Evolutionary conservation across 306 rosid species (phyloP), one percentile per base, ranked within the genome.

Genomic region (Quercus glauca): DNA sequence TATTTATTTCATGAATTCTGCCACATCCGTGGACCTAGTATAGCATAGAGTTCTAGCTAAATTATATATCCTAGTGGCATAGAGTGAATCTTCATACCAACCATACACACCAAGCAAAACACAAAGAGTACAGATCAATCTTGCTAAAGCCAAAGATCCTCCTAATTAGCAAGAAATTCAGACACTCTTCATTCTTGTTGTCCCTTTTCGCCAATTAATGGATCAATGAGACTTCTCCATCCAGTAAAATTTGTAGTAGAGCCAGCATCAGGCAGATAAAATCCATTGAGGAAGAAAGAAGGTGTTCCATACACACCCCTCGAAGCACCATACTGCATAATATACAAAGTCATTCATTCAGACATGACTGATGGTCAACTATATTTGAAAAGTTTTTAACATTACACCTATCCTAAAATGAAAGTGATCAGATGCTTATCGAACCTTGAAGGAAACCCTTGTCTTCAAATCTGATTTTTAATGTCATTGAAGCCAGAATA

Each of bases 391-490:
- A 12, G 14, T 12, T 49, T 45, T 49, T 11, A 3, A 49, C 53
- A 1, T 49, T 12, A 49, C 53, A 49, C 53, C 17, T 58, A 58
- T 58, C 28, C 2, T 9, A 21, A 21, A 58, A 58, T 58, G 65
- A 58, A 28, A 63, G 37, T 2, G 21, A 35, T 35, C 41, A 28
- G 17, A 28, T 12, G 3, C 8, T 9, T 9, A 63, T 73, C 78
- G 63, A 69, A 88, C 98, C 94, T 92, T 89, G 69, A 94, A 95
- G 10, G 98, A 95, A 82, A 92, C 87, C 78, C 98, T 89, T 19
- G 99, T 91, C 78, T 75, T 80, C 31, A 61, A 77, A 85, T 92
- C 96, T 1, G 94, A 81, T 43, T 83, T 43, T 83, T 84, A 60
- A 53, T 43, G 84, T 92, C 92, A 28, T 61, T 86, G 88, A 94